phyloP scores from a whole-genome alignment of 2,329 filamentous ascomycete species.

The Penicillium thymicola region DNA sequence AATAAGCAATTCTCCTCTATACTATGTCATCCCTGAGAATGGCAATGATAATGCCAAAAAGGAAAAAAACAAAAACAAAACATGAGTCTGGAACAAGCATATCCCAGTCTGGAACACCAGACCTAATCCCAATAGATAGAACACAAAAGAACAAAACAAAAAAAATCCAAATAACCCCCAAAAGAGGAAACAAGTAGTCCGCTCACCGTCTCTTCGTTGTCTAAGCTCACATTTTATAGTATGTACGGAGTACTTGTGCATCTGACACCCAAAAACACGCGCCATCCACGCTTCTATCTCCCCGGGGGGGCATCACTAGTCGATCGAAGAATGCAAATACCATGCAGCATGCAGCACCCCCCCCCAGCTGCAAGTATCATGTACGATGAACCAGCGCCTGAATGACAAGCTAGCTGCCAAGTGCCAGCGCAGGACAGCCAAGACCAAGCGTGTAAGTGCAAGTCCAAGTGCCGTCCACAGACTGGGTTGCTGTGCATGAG shows the following conservation, averaged over 20 bases:
- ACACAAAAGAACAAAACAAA: not conserved
- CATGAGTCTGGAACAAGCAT: not conserved
- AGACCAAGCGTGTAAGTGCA: not conserved
- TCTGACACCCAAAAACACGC: not conserved
- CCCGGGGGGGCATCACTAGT: constrained; percentile 1
- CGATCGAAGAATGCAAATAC: constrained; percentile 3
- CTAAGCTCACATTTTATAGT: not conserved
- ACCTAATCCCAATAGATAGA: not conserved
- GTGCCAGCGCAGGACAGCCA: constrained; percentile 2
- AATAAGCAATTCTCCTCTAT: not conserved
- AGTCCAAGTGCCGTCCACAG: not conserved
- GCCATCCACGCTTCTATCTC: constrained; percentile 4
- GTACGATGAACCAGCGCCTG: not conserved
- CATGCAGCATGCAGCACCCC: not conserved
- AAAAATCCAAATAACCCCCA: not conserved
- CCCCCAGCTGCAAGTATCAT: constrained; percentile 1
- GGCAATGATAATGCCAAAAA: not conserved
- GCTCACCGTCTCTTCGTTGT: constrained; percentile 8
- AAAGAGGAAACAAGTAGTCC: not conserved
- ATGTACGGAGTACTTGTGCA: not conserved
- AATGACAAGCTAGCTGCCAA: constrained; percentile 2
- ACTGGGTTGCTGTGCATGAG: not conserved
- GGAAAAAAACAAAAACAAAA: too few relatives aligned
- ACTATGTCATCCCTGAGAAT: not conserved
- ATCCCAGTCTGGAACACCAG: not conserved